Evolutionary conservation across 306 rosid genomes (phyloP), one percentile per base, ranked within the genome.

Genomic region (Acacia crassicarpa): DNA sequence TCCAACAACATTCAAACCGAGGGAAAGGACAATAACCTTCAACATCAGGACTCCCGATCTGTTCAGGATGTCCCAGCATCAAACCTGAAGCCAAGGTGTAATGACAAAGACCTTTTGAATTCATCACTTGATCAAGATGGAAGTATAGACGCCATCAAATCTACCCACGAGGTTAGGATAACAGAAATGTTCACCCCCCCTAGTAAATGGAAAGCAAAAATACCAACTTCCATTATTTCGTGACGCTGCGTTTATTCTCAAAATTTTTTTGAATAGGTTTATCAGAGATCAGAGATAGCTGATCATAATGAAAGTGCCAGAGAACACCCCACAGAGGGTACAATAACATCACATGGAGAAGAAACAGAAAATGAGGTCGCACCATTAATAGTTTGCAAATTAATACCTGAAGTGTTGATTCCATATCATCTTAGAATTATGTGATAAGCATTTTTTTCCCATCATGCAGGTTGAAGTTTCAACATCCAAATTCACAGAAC

Each of bases 1-100:
- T 72, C 62, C 44, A 48, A 56, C 35, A 72, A 48, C 62, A 27
- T 16, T 53, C 77, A 73, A 67, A 78, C 78, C 44, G 82, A 80
- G 59, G 74, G 49, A 67, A 40, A 48, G 11, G 45, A 33, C 68
- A 66, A 81, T 27, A 56, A 66, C 22, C 9, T 44, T 76, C 84
- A 70, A 25, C 69, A 65, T 25, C 23, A 49, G 74, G 71, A 77
- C 38, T 61, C 53, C 2, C 33, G 20, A 59, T 72, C 67, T 25
- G 65, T 67, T 40, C 74, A 67, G 65, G 35, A 76, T 23, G 58
- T 16, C 32, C 16, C 62, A 48, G 62, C 53, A 48, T 14, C 61
- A 30, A 48, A 72, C 22, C n/a, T 27, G 62, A 30, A 72, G 61
- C 58, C 75, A 25, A 22, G 58, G 23, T 23, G 58, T 71, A 25